Base-by-base conservation (phyloP, 1,139 yeast species). In the Candida sanyaensis region DNA sequence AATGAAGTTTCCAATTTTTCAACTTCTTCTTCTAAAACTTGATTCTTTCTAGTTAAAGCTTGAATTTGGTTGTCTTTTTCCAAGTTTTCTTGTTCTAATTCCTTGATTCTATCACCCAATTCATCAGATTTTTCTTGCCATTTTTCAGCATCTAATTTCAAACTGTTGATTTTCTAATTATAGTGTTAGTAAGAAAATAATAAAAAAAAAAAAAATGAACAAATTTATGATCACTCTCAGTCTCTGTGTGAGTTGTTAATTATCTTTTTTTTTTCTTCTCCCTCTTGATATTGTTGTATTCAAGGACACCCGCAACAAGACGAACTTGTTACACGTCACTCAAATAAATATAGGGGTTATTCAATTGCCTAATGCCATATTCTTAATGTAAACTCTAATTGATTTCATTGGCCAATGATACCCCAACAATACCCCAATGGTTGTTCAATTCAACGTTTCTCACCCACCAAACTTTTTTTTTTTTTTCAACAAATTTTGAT, bases 41-140 rank as follows among this genome's bases (percentile, higher is more conserved):
- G 86, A 75, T 92, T 93, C 78, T 90, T 92, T 77, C 96, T 91
- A 56, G 93, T 85, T 69, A 93, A 82, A 5, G 98, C 82, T 67
- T 90, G 91, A 69, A 93, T 90, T 70, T 89, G 96, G 77, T 95
- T 93, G 68, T 93, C 99, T 77, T 92, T 92, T 61, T 89, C 93
- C 58, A 88, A 78, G 66, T 81, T 80, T 64, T 91, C 97, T 73
- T 91, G 97, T 72, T 93, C 98, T 68, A 92, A 80, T 64, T 81
- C 87, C 80, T 92, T 93, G 75, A 88, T 84, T 69, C 85, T 85
- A 55, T 80, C 84, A 52, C 84, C 71, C 62, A 89, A 81, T 62
- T 88, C 97, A 64, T 93, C 99, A 54, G 95, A 87, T 78, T 91
- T 89, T 70, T 90, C 97, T 77, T 92, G 97, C 88, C 98, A 96